A percentile compares a stretch with the other conserved stretches of the same genome.
phyloP scores from a whole-genome alignment of 352 stramenopile species.

The Halophytophthora polymorphica region DNA sequence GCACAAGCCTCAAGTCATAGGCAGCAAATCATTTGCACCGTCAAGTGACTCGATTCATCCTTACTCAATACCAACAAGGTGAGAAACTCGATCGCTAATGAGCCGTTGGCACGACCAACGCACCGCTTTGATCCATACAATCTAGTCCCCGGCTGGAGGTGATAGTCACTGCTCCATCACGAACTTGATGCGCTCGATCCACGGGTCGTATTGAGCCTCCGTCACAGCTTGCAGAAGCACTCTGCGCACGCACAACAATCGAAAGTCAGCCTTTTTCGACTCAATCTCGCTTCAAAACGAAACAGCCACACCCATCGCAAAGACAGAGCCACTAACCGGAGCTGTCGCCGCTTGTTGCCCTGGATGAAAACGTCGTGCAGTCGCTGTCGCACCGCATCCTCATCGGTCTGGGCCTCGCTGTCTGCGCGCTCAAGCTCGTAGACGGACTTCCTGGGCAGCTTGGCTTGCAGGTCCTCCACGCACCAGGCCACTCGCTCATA shows the following conservation, averaged over 20 bases:
- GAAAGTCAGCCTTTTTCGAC: conserved; percentile 3
- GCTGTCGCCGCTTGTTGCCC: conserved; percentile 36
- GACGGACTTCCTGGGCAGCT: conserved; percentile 33
- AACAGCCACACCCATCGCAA: neutral
- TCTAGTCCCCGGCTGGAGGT: too few species aligned
- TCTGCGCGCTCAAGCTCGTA: conserved; percentile 21
- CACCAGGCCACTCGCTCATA: conserved; percentile 68
- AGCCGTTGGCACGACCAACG: too few species aligned
- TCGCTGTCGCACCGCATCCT: conserved; percentile 23
- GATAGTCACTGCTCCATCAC: conserved; percentile 32
- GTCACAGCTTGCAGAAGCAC: conserved; percentile 54
- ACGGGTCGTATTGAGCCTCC: conserved; percentile 50
- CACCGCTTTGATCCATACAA: too few species aligned
- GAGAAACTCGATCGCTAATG: too few species aligned
- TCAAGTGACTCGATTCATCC: too few species aligned
- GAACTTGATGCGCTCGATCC: conserved; percentile 33
- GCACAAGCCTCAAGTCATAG: too few species aligned
- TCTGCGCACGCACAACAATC: conserved; percentile 12
- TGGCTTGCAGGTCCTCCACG: conserved; percentile 59
- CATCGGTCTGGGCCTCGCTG: conserved; percentile 15
- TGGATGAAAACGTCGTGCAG: conserved; percentile 43
- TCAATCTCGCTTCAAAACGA: neutral
- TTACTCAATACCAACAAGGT: too few species aligned
- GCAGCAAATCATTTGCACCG: too few species aligned
- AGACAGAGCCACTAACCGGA: conserved; percentile 22